Base-by-base conservation (phyloP, 73 alveolate genomes). In the Loxodes magnus region DNA sequence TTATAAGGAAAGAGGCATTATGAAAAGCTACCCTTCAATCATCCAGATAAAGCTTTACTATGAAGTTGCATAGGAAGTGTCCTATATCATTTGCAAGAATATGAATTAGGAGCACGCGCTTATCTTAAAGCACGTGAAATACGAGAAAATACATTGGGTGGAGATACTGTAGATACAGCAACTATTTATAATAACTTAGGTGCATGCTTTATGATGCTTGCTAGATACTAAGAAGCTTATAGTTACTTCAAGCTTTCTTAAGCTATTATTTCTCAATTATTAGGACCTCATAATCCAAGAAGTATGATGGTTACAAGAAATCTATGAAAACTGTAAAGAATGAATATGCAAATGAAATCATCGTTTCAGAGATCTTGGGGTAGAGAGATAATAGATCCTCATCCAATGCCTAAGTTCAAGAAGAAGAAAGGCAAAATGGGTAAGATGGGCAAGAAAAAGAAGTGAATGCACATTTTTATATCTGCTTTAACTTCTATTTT, bases 81-180 rank as follows among this genome's bases (percentile, higher is more conserved):
- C 3, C 77, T 93, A 28, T 78, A 62, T 65, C 92, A 93, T 63
- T 65, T 84, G 78, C 96, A 88, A 35, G 98, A 93, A 56, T 93
- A 87, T 34, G 92, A 72, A 19, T 83, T 96, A 88, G 79, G 96
- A 7, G 56, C 78, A 19, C 69, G 99, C 39, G 67, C 90, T 30
- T 93, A 58, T 72, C 71, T 82, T 50, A 73, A 65, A 59, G 96
- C 98, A 5, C 64, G 95, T 59, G 96, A 93, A 64, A 77, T 85
- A 52, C 85, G 99, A 71, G 99, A 93, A 71, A 87, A 88, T 59
- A 66, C 87, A 24, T 77, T 89, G 14, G 99, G 99, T 1, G 96
- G 97, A 2, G 99, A 93, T 49, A 87, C 97, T n/a, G 83, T 90
- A 3, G 99, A 93, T 55, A 93, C 99, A 4, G 97, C 99, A n/a